These are phyloP conservation scores for Syzygium grande DNA, from an alignment of 345 rosid species.

Conservation along the genomic window DNA sequence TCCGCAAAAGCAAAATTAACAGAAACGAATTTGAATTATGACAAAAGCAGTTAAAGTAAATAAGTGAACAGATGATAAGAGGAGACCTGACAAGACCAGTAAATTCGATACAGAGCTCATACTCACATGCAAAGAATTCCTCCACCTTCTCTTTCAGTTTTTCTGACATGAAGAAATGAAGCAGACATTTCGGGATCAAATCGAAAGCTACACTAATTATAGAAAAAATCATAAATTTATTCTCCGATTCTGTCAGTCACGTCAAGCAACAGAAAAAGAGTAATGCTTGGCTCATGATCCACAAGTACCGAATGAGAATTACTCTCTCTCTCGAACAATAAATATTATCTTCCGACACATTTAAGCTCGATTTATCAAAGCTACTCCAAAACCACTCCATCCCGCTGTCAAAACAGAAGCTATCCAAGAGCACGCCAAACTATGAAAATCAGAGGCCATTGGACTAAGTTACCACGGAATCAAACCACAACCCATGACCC, in stretches of 20 bases:
- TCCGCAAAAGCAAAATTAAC: neutral
- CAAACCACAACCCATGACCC: neutral
- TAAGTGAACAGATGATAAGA: neutral
- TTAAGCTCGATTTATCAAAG: neutral
- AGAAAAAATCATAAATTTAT: neutral
- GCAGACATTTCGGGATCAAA: neutral
- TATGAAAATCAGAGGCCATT: neutral
- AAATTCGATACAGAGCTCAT: conserved; percentile 76
- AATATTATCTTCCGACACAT: no score
- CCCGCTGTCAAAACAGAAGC: neutral
- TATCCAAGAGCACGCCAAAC: neutral
- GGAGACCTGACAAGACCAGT: conserved; percentile 76
- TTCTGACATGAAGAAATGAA: conserved; percentile 29
- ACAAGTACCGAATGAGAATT: neutral
- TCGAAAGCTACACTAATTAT: neutral
- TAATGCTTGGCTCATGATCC: neutral
- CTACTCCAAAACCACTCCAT: neutral
- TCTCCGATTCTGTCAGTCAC: neutral
- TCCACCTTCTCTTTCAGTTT: conserved; percentile 75
- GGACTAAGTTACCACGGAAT: neutral
- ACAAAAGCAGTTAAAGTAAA: neutral
- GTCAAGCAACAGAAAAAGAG: neutral
- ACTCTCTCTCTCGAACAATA: neutral
- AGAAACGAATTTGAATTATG: neutral
- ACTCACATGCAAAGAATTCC: conserved; percentile 71